Evolutionary conservation across 148 eudicot species (phyloP).

Genomic region (Chenopodium quinoa): DNA sequence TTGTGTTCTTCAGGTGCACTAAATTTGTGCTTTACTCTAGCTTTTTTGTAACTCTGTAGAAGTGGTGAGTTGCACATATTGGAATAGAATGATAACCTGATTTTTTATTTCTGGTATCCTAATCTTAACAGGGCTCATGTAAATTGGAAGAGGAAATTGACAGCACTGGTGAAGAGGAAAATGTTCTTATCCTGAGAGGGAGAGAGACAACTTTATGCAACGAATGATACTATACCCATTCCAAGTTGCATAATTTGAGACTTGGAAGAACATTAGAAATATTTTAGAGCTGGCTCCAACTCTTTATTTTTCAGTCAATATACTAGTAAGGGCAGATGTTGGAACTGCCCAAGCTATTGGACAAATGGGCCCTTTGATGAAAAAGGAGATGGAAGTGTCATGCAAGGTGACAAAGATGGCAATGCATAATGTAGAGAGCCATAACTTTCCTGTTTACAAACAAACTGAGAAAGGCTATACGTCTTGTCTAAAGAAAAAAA

Average conservation of each 20-base stretch:
- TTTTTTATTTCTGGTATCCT: background rate
- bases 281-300: conserved; percentile 30
- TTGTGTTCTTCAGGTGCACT: too few species aligned
- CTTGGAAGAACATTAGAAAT: background rate
- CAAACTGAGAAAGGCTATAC: conserved; percentile 20
- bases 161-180: background rate
- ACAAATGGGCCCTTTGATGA: conserved; percentile 32
- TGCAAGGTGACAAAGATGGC: conserved; percentile 25
- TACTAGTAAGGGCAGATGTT: conserved; percentile 37
- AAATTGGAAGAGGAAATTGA: background rate
- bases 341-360: conserved; percentile 32
- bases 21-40: background rate
- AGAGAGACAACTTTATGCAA: background rate
- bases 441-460: conserved; percentile 11
- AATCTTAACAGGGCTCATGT: background rate
- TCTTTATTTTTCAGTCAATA: conserved; percentile 24
- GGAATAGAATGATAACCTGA: background rate
- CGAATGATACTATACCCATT: background rate
- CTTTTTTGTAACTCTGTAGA: background rate
- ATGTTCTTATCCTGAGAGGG: background rate
- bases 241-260: conserved; percentile 14
- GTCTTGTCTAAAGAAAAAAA: conserved; percentile 20
- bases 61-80: background rate
- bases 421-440: conserved; percentile 18
- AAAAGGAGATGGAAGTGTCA: conserved; percentile 38